Percentiles rank a stretch among this genome's conserved stretches.
phyloP scores from a whole-genome alignment of 139 green algal species.

The Zygnema cylindricum region DNA sequence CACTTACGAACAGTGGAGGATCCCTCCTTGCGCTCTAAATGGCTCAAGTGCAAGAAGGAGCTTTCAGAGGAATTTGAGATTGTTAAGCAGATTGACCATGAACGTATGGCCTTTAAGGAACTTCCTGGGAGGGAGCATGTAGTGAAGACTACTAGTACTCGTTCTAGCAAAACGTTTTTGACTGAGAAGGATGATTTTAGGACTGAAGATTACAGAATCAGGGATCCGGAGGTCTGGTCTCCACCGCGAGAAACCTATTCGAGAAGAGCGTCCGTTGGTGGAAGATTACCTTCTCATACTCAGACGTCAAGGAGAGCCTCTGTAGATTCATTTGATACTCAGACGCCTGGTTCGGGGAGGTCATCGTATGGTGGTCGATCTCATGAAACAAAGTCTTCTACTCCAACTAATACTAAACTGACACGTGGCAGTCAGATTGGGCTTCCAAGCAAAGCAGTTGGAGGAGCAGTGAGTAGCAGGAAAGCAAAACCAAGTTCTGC shows the following conservation, averaged over 20 bases:
- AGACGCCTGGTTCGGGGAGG: background rate
- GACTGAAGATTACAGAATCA: background rate
- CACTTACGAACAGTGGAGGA: conserved; percentile 60
- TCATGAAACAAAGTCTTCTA: background rate
- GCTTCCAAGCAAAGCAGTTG: background rate
- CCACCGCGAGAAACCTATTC: background rate
- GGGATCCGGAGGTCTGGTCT: background rate
- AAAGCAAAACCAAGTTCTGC: background rate
- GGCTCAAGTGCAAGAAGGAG: conserved; percentile 64
- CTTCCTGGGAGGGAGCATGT: background rate
- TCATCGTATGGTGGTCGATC: background rate
- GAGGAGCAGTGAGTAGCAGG: background rate
- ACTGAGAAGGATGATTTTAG: background rate
- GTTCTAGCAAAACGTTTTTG: background rate
- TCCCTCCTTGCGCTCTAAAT: conserved; percentile 57
- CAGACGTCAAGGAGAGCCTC: background rate
- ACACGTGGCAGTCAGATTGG: background rate
- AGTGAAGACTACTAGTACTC: background rate
- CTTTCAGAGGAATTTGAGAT: conserved; percentile 69
- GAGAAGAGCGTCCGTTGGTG: background rate
- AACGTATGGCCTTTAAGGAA: conserved; percentile 60
- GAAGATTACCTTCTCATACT: background rate
- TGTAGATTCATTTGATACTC: background rate
- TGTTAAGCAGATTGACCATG: conserved; percentile 61
- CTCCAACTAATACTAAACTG: background rate